phyloP scores from a whole-genome alignment of 2,329 filamentous ascomycete species.

The Lithohypha guttulata region DNA sequence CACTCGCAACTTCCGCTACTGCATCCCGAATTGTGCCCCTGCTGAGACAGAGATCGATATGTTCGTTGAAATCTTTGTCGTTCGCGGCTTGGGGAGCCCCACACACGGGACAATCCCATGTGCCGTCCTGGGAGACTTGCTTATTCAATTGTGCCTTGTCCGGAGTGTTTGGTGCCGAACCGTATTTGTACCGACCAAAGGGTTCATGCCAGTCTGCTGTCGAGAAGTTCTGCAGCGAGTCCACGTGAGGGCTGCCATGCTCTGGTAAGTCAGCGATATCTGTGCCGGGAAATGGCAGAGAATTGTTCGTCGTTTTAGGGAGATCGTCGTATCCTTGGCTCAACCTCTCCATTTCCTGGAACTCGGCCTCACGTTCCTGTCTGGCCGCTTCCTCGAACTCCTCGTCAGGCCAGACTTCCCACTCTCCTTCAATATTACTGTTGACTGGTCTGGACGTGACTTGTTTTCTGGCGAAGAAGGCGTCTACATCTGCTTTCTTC shows the following conservation, averaged over 20 bases:
- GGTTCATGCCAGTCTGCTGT: slow-evolving; percentile 22
- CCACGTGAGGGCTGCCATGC: neutral
- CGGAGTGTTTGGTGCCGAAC: slow-evolving; percentile 18
- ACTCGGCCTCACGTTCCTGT: slow-evolving; percentile 49
- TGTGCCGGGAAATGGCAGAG: slow-evolving; percentile 17
- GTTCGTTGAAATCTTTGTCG: slow-evolving; percentile 72
- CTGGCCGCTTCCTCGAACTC: slow-evolving; percentile 53
- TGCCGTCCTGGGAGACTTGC: slow-evolving; percentile 8
- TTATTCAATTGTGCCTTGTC: slow-evolving; percentile 1
- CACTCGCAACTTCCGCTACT: slow-evolving; percentile 36
- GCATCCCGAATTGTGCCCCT: slow-evolving; percentile 74
- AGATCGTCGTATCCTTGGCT: slow-evolving; percentile 44
- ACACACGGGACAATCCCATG: slow-evolving; percentile 85
- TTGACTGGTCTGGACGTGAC: neutral
- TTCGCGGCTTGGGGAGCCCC: slow-evolving; percentile 64
- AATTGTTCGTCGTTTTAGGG: slow-evolving; percentile 10
- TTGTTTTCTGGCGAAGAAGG: slow-evolving; percentile 57
- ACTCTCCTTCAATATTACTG: slow-evolving; percentile 41
- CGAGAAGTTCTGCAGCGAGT: slow-evolving; percentile 2
- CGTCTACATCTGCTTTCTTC: slow-evolving; percentile 64
- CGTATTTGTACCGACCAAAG: slow-evolving; percentile 21
- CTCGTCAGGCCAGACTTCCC: slow-evolving; percentile 60
- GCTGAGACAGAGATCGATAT: slow-evolving; percentile 87
- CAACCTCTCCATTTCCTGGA: slow-evolving; percentile 50
- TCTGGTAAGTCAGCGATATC: neutral